A percentile compares a stretch with the other conserved stretches of the same genome.
Evolutionary conservation across 768 basidiomycete genomes (phyloP).

Genomic region (Boletales sp.): DNA sequence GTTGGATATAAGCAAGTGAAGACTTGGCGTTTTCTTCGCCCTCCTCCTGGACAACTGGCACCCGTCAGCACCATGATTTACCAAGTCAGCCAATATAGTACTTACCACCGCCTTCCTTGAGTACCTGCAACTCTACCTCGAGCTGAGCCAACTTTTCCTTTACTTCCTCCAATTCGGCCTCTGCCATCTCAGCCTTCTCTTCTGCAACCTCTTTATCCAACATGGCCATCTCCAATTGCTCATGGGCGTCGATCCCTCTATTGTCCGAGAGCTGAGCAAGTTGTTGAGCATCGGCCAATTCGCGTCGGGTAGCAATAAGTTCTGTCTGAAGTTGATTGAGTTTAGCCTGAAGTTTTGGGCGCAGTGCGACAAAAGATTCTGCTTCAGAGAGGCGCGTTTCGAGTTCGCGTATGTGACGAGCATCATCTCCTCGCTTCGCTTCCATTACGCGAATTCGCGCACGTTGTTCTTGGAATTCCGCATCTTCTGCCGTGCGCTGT

Average conservation of each 20-base stretch:
- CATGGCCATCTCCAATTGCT: slow-evolving; percentile 92
- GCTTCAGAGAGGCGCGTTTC: slow-evolving; percentile 83
- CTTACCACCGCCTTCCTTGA: slow-evolving; percentile 55
- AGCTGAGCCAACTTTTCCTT: slow-evolving; percentile 74
- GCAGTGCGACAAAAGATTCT: slow-evolving; percentile 74
- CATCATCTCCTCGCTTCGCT: slow-evolving; percentile 81
- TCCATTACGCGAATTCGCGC: slow-evolving; percentile 85
- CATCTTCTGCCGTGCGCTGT: slow-evolving; percentile 43
- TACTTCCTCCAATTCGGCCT: slow-evolving; percentile 72
- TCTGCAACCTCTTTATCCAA: slow-evolving; percentile 97
- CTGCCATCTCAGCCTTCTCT: slow-evolving; percentile 79
- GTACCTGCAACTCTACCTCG: slow-evolving; percentile 79
- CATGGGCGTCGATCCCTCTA: slow-evolving; percentile 73
- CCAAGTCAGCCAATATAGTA: not conserved
- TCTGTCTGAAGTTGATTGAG: slow-evolving; percentile 79
- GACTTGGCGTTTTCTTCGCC: slow-evolving; percentile 42
- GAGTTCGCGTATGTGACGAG: slow-evolving; percentile 77
- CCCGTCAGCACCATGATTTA: slow-evolving; percentile 3
- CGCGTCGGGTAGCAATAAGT: slow-evolving; percentile 68
- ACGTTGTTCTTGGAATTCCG: slow-evolving; percentile 74
- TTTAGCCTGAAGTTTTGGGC: slow-evolving; percentile 91
- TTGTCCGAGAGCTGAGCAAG: slow-evolving; percentile 68
- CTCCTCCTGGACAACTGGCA: slow-evolving; percentile 24
- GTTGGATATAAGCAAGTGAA: slow-evolving; percentile 72
- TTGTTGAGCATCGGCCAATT: slow-evolving; percentile 73